Percentiles rank a stretch among this genome's conserved stretches.
These are phyloP conservation scores for Penicillium macrosclerotiorum DNA, from an alignment of 495 filamentous ascomycete species.

Conservation along the genomic window DNA sequence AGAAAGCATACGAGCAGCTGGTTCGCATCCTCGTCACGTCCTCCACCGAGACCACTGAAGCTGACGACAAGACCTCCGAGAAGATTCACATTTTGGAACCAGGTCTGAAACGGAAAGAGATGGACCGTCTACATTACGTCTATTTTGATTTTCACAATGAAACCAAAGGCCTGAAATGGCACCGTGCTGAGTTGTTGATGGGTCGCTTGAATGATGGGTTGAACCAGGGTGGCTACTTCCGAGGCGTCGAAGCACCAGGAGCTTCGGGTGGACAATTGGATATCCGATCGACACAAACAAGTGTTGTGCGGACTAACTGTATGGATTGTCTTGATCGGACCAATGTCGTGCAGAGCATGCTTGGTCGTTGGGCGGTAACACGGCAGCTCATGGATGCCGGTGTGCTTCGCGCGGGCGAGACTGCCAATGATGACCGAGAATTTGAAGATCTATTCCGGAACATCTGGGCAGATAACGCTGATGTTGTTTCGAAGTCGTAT, in stretches of 20 bases:
- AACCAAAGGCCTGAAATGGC: conserved; percentile 90
- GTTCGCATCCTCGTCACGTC: conserved; percentile 70
- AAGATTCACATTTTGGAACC: conserved; percentile 79
- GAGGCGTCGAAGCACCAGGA: conserved; percentile 80
- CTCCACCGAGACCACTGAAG: conserved; percentile 59
- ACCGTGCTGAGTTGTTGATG: conserved; percentile 82
- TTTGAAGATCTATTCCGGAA: conserved; percentile 93
- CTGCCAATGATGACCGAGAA: conserved; percentile 63
- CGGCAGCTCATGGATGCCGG: conserved; percentile 82
- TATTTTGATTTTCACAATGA: conserved; percentile 99
- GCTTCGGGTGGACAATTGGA: conserved; percentile 67
- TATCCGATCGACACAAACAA: conserved; percentile 72
- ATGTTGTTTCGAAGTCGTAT: conserved; percentile 87
- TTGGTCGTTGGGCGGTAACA: conserved; percentile 83
- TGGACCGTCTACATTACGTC: conserved; percentile 86
- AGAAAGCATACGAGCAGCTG: conserved; percentile 88
- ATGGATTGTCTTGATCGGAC: conserved; percentile 99
- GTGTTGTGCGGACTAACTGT: conserved; percentile 93
- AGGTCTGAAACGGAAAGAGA: conserved; percentile 52
- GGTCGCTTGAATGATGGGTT: conserved; percentile 74
- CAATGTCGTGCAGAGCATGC: conserved; percentile 95
- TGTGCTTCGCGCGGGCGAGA: conserved; percentile 67
- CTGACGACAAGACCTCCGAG: conserved; percentile 61
- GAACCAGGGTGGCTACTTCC: conserved; percentile 81
- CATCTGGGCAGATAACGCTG: conserved; percentile 97